These are phyloP conservation scores for Myochromella boudieri DNA, from an alignment of 768 basidiomycete species.

Conservation along the genomic window DNA sequence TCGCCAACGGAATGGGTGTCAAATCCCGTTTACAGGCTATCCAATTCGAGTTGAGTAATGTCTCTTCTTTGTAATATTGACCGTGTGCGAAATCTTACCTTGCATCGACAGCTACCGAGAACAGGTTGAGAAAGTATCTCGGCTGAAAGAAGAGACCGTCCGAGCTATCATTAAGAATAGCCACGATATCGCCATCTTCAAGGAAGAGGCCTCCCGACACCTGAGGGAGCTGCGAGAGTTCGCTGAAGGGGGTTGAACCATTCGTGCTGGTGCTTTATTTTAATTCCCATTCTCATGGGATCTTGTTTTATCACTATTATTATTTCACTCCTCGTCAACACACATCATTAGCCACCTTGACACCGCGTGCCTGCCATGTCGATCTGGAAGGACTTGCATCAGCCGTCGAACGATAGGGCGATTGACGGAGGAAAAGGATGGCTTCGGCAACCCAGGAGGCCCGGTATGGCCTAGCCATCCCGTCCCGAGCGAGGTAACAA, in stretches of 20 bases:
- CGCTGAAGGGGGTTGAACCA: slow-evolving; percentile 37
- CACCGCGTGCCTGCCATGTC: not conserved
- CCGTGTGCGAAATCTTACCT: slow-evolving; percentile 6
- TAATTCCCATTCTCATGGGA: slow-evolving; percentile 1
- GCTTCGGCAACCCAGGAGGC: not conserved
- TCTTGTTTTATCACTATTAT: slow-evolving; percentile 1
- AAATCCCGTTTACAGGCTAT: slow-evolving; percentile 75
- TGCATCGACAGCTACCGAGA: slow-evolving; percentile 62
- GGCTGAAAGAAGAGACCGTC: slow-evolving; percentile 77
- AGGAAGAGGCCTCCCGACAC: slow-evolving; percentile 72
- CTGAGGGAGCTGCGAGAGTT: slow-evolving; percentile 68
- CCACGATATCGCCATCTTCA: slow-evolving; percentile 81
- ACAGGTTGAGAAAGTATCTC: slow-evolving; percentile 72
- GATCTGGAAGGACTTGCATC: not conserved
- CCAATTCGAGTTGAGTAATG: slow-evolving; percentile 65
- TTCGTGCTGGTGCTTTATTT: not conserved
- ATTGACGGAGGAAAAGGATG: too few species aligned
- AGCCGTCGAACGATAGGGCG: too few species aligned
- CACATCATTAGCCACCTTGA: not conserved
- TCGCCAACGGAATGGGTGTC: slow-evolving; percentile 80
- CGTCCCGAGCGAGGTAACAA: too few species aligned
- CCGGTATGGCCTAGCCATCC: too few species aligned
- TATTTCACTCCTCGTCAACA: not conserved
- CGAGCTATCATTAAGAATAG: slow-evolving; percentile 83
- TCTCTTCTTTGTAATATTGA: not conserved